Conservation (phyloP, 257 asterid genomes). For the Echium plantagineum region DNA sequence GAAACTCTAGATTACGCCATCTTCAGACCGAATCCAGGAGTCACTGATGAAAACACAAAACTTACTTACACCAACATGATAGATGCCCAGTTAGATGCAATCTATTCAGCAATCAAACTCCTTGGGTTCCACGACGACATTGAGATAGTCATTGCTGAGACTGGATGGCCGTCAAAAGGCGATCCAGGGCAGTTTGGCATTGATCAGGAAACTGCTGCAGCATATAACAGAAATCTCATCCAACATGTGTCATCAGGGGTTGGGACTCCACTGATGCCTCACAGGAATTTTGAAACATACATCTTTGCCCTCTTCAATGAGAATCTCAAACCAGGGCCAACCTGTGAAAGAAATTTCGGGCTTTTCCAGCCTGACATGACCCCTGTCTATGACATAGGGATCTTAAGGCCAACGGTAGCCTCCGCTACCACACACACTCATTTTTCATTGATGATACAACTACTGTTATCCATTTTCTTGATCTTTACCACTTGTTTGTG, state of each 20-base stretch:
- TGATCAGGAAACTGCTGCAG: slow-evolving; percentile 26
- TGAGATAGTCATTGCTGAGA: slow-evolving; percentile 38
- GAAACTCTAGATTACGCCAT: slow-evolving; percentile 31
- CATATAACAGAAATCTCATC: slow-evolving; percentile 30
- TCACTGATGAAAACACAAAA: slow-evolving; percentile 22
- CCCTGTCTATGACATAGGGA: slow-evolving; percentile 47
- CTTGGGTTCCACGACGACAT: slow-evolving; percentile 27
- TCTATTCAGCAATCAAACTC: slow-evolving; percentile 27
- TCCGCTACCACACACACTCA: slow-evolving; percentile 16
- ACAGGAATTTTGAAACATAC: slow-evolving; percentile 31
- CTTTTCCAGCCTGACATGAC: slow-evolving; percentile 29
- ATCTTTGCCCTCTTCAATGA: slow-evolving; percentile 47
- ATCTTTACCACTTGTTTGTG: slow-evolving; percentile 12
- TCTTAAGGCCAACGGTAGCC: slow-evolving; percentile 27
- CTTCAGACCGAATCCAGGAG: slow-evolving; percentile 34
- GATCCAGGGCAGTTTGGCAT: slow-evolving; percentile 32
- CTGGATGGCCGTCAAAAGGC: slow-evolving; percentile 48
- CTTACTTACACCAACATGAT: slow-evolving; percentile 33
- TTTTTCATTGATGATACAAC: slow-evolving; percentile 11
- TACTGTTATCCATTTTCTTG: slow-evolving; percentile 22
- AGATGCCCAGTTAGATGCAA: slow-evolving; percentile 37
- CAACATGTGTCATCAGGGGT: slow-evolving; percentile 28
- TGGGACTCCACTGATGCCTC: slow-evolving; percentile 43
- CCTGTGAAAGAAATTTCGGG: slow-evolving; percentile 60
- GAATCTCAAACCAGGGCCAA: slow-evolving; percentile 66